A percentile compares a stretch with the other conserved stretches of the same genome.
Conservation (phyloP, 108 stramenopile species). For the Nitzschia sp. region DNA sequence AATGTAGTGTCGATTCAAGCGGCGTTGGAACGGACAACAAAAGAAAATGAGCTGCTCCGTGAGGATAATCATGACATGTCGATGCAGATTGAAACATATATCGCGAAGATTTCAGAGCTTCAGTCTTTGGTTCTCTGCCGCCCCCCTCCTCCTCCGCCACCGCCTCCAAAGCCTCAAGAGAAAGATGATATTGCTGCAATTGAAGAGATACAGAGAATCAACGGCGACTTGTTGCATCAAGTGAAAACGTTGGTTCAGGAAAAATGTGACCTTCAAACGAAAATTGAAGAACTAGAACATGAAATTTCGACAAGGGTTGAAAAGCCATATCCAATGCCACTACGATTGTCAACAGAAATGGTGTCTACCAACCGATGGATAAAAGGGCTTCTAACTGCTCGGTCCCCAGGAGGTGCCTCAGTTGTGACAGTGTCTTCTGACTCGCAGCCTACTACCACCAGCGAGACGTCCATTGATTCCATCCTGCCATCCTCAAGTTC, state of each 20-base stretch:
- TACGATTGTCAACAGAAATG: no score
- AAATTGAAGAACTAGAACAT: conserved; percentile 11
- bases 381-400: no score
- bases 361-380: no score
- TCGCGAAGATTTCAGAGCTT: not conserved
- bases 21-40: not conserved
- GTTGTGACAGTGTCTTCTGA: no score
- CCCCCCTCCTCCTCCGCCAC: not conserved
- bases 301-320: not conserved
- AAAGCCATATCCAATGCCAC: no score
- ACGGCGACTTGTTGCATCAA: conserved; percentile 1
- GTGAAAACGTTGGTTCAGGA: conserved; percentile 1
- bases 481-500: no score
- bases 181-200: not conserved
- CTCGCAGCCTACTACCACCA: no score
- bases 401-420: no score
- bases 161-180: not conserved
- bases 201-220: not conserved
- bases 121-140: not conserved
- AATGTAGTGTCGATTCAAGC: not conserved
- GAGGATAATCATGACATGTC: not conserved
- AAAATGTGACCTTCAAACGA: not conserved
- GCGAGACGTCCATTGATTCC: no score
- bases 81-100: not conserved
- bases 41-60: conserved; percentile 6